Base-by-base conservation (phyloP, 768 basidiomycete genomes). In the Boletus tomentosulus region DNA sequence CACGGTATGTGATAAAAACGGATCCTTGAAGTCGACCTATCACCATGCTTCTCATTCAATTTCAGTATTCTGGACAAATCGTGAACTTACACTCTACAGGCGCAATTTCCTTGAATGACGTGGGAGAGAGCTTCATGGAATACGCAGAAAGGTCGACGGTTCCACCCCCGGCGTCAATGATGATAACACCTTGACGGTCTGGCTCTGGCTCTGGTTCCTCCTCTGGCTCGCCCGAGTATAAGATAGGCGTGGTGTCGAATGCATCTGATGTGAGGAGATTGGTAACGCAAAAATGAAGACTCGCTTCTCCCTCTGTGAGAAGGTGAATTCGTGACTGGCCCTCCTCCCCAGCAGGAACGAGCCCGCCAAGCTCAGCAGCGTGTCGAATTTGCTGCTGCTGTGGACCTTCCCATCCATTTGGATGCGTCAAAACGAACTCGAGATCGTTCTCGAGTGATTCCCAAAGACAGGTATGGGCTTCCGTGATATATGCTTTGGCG, bases 21-120 rank as follows among this genome's bases (percentile, higher is more conserved):
- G 75, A 72, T 4, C 75, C 76, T 51, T 72, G 70, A 9, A 75
- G 58, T 15, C 64, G 59, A 58, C 75, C 76, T 77, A 45, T 6
- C 15, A 12, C 9, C 4, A 28, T 4, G 25, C 22, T n/a, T 15
- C 35, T 1, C 15, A 16, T 37, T 37, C 16, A 37, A 16, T 37
- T 7, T 16, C 4, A 35, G 13, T 15, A 13, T 16, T 37, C 35
- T 4, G 16, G 6, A 37, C 15, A 16, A 5, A 16, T 16, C 16
- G 16, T 16, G 7, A 13, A 2, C 22, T 47, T 43, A 69, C 72
- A 71, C 45, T 66, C 68, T 47, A 66, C 62, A 33, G 66, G 64
- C n/a, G 63, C 61, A 46, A 75, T 62, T 54, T 76, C 73, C 41
- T 76, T 60, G 37, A 76, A 66, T 12, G 53, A 56, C 1, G 58